Evolutionary conservation across 1,284 basidiomycete genomes (phyloP).

Genomic region (Fomitopsis pinicola): DNA sequence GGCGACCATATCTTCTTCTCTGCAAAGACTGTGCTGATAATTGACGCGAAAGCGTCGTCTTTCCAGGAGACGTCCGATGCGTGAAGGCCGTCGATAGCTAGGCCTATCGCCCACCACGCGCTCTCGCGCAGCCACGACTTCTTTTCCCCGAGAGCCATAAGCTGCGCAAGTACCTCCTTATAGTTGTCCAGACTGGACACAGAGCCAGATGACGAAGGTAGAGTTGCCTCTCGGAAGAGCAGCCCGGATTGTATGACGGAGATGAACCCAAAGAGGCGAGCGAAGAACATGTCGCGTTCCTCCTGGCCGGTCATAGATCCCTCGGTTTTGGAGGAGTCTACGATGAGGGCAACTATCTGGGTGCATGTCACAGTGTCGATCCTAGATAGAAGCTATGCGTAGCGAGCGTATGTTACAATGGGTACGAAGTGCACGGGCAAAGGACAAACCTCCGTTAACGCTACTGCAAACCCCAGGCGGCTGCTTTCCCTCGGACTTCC

Average conservation of each 20-base stretch:
- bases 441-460: conserved; percentile 82
- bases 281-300: conserved; percentile 90
- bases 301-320: conserved; percentile 85
- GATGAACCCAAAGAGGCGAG: conserved; percentile 87
- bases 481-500: conserved; percentile 92
- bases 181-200: conserved; percentile 61
- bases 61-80: conserved; percentile 68
- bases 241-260: conserved; percentile 80
- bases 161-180: conserved; percentile 55
- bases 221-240: conserved; percentile 55
- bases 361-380: conserved; percentile 76
- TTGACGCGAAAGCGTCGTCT: conserved; percentile 52
- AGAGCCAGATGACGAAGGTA: conserved; percentile 47
- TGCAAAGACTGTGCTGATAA: conserved; percentile 48
- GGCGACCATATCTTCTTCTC: conserved; percentile 71
- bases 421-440: background rate
- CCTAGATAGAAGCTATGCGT: conserved; percentile 69
- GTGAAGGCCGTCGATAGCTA: conserved; percentile 60
- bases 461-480: conserved; percentile 91
- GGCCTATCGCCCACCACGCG: conserved; percentile 80
- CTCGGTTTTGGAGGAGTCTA: conserved; percentile 65
- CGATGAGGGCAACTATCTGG: conserved; percentile 71
- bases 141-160: conserved; percentile 72
- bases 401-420: background rate
- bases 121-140: conserved; percentile 94